Evolutionary conservation across 176 grass and related monocot genomes (phyloP).

Genomic region (Bromus sterilis): DNA sequence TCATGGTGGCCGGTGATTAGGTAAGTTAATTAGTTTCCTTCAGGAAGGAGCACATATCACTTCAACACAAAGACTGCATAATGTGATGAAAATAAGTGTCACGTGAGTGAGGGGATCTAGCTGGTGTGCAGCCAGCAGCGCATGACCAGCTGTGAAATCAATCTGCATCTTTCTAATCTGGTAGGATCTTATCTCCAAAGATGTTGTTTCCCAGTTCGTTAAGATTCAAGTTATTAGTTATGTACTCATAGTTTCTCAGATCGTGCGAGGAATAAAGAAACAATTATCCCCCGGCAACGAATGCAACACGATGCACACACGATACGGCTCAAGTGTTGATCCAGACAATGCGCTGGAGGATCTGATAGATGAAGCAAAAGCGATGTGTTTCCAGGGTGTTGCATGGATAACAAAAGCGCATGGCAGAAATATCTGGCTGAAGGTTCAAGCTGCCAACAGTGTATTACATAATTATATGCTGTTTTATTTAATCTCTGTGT

Average conservation of each 20-base stretch:
- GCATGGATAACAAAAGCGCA: neutral
- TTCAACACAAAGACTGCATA: neutral
- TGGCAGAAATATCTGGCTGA: neutral
- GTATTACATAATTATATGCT: neutral
- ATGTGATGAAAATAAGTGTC: neutral
- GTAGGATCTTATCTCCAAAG: neutral
- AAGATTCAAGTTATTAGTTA: neutral
- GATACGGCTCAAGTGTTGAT: constrained; percentile 75
- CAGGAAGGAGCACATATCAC: neutral
- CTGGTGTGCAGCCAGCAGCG: neutral
- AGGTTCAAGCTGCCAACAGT: neutral
- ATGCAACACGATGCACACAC: constrained; percentile 25
- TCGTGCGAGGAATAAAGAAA: neutral
- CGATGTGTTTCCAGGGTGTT: neutral
- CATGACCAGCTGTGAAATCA: neutral
- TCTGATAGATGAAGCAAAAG: no score
- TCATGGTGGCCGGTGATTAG: no score
- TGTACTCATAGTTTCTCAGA: neutral
- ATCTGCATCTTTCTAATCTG: neutral
- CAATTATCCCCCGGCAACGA: neutral
- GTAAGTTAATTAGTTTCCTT: no score
- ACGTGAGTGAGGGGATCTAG: neutral
- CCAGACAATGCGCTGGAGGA: constrained; percentile 49
- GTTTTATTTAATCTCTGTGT: no score
- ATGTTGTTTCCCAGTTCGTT: neutral